phyloP scores from a whole-genome alignment of 257 asterid species.

The Solanum boliviense region DNA sequence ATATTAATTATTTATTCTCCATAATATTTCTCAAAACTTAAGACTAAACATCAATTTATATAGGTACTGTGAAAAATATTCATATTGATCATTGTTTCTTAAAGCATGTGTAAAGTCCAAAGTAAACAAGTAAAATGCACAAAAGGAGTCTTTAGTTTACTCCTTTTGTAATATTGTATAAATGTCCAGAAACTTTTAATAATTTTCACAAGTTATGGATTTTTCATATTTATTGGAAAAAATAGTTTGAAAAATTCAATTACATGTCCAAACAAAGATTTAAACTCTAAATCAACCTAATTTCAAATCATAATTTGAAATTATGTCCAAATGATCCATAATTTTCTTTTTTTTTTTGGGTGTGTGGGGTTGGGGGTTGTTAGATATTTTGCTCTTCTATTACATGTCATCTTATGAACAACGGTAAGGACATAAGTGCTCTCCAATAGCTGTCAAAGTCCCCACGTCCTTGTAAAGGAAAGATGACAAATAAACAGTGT shows the following conservation, averaged over 20 bases:
- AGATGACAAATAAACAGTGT: neutral
- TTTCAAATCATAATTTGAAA: too few relatives aligned
- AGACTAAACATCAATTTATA: neutral
- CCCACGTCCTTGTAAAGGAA: neutral
- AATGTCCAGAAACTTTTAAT: fast-evolving
- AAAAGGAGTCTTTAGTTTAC: too few relatives aligned
- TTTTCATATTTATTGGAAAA: too few relatives aligned
- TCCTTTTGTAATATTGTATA: neutral
- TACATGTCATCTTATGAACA: neutral
- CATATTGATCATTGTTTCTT: too few relatives aligned
- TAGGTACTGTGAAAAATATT: too few relatives aligned
- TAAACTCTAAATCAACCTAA: neutral
- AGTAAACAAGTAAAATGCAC: too few relatives aligned
- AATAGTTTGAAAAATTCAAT: too few relatives aligned
- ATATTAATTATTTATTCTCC: neutral
- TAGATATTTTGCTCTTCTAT: neutral
- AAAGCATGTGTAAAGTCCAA: too few relatives aligned
- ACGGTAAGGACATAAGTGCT: neutral
- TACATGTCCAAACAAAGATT: too few relatives aligned
- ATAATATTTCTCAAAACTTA: neutral
- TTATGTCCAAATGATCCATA: neutral
- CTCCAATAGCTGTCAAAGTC: neutral
- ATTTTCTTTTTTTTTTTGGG: neutral
- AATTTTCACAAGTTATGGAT: neutral
- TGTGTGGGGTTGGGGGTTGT: neutral